Evolutionary conservation across 2,329 filamentous ascomycete genomes (phyloP).

Genomic region (Diaporthe vexans): DNA sequence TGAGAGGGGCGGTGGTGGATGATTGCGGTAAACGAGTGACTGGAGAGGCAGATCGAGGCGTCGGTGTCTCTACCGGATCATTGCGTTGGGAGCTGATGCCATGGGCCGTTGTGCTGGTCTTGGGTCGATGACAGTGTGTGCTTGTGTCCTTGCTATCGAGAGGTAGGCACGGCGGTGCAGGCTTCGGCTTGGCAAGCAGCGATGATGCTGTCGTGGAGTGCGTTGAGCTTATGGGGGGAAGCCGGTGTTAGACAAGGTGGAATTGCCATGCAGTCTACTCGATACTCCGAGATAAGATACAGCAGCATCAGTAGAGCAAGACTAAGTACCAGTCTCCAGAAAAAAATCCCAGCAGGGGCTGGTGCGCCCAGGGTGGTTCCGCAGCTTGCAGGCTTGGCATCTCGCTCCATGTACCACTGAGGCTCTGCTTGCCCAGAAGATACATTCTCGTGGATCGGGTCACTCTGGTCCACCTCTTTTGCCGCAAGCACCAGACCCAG

Average conservation of each 20-base stretch:
- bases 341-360: constrained; percentile 22
- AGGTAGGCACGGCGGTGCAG: constrained; percentile 26
- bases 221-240: constrained; percentile 5
- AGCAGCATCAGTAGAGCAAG: constrained; percentile 3
- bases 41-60: constrained; percentile 22
- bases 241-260: constrained; percentile 22
- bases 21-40: constrained; percentile 42
- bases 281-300: constrained; percentile 23
- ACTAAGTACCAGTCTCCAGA: constrained; percentile 1
- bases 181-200: constrained; percentile 28
- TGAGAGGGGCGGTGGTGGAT: constrained; percentile 34
- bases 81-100: constrained; percentile 36
- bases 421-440: constrained; percentile 6
- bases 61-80: constrained; percentile 40
- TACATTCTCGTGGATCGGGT: neutral
- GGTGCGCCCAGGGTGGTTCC: constrained; percentile 26
- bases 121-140: neutral
- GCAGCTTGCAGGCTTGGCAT: constrained; percentile 27
- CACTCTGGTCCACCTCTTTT: neutral
- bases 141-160: neutral
- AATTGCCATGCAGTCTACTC: constrained; percentile 22
- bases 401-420: neutral
- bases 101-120: constrained; percentile 8
- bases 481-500: neutral
- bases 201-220: constrained; percentile 38